Base-by-base conservation (phyloP, 805 yeast genomes). In the Komagataella pseudopastoris region DNA sequence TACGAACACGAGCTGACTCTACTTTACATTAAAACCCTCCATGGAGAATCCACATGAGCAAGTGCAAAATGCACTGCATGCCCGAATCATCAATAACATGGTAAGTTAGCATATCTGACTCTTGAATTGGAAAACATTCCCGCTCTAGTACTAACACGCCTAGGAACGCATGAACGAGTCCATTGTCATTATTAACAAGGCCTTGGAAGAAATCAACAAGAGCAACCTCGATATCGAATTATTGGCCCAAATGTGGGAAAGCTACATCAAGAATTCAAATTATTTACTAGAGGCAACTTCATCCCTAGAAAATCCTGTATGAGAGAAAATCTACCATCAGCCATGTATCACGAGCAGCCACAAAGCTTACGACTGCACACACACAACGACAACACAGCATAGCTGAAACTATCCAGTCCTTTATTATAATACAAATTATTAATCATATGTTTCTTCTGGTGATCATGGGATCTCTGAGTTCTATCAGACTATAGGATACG, bases 41-140 rank as follows among this genome's bases (percentile, higher is more conserved):
- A 85, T 86, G 95, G 88, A 86, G 65, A 87, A 86, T 59, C 96
- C 96, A 3, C 90, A 87, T 60, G 90, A 85, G 59, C 85, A 83
- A 60, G 85, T 78, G 6, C 96, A 88, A 61, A 81, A 77, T 56
- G 88, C 88, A 14, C 69, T 88, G 20, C 70, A 85, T 45, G 78
- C 86, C 8, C 77, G 96, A 55, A 85, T 87, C n/a, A 79, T 85
- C 49, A 78, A 77, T 63, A 85, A 84, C 57, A 78, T 86, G 63
- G 88, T 82, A 72, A 49, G 88, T 76, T n/a, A 2, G 44, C 16
- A 12, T 14, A 20, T 6, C 8, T 44, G 12, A 23, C 14, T 39
- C 16, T 39, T 39, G 44, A 14, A 17, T 44, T 10, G 14, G 12
- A 20, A n/a, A 49, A 50, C 24, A 23, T 22, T 22, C 16, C 6